Base-by-base conservation (phyloP, 2,329 filamentous ascomycete genomes). In the Talaromyces pinophilus region DNA sequence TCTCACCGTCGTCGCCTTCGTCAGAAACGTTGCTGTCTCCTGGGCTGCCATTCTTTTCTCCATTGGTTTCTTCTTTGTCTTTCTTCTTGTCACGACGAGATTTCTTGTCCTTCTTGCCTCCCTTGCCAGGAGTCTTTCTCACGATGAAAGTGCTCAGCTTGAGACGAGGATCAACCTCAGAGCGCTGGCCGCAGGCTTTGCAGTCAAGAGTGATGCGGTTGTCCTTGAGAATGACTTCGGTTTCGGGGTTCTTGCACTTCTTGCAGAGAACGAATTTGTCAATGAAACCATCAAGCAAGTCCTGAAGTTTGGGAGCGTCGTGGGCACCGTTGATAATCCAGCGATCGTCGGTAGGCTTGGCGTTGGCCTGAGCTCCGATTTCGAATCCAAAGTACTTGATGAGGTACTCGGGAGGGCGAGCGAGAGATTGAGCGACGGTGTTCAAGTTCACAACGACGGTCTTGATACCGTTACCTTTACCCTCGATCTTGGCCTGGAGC, bases 361-460 rank as follows among this genome's bases (percentile, higher is more conserved):
- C 93, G 84, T 97, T 98, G 84, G 95, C 97, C 85, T 98, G 95
- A 74, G 95, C 95, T 79, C 95, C 95, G 67, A 99, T 89, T 83
- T 99, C 95, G 80, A 99, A 98, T 74, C 95, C 95, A 77, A 99
- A 99, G 85, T 96, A 99, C 85, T 99, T 99, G 89, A 99, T 98
- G 78, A 99, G 88, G 80, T 97, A 96, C 77, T 92, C 86, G 71
- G 93, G 92, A 70, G 94, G 94, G 74, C 95, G 94, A 75, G 92
- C 92, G 73, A 99, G 88, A 70, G 94, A 96, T 76, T 91, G 86
- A 74, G 94, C 93, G 73, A 99, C 93, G 78, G 92, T 96, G 86
- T 89, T 92, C 78, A 99, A 84, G 82, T 99, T 99, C 87, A 96
- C 92, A 74, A 99, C 90, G 77, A 99, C 95, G 75, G 86, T 99